Conservation (phyloP, 257 asterid species). For the Primulina huaijiensis region DNA sequence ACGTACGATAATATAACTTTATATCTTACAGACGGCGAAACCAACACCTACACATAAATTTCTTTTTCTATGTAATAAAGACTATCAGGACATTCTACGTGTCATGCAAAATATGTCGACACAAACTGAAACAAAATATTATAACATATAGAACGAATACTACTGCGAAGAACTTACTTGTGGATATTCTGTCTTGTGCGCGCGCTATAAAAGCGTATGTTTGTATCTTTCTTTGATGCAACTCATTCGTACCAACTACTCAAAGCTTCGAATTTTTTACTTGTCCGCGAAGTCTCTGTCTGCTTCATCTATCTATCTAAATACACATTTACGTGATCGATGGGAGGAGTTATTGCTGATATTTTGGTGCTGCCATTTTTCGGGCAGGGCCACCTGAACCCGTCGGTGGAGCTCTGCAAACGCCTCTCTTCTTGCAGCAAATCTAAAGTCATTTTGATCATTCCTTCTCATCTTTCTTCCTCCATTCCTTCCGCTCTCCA, state of each 20-base stretch:
- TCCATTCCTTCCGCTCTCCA: slow-evolving; percentile 43
- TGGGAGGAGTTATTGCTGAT: slow-evolving; percentile 47
- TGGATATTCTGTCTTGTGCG: background rate
- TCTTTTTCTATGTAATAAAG: too few relatives aligned
- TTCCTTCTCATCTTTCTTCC: slow-evolving; percentile 66
- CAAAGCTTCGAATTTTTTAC: too few relatives aligned
- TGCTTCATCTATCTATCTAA: too few relatives aligned
- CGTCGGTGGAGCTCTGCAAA: background rate
- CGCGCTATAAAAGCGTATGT: too few relatives aligned
- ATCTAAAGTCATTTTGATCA: slow-evolving; percentile 34
- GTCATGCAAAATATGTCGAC: background rate
- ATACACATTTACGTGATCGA: background rate
- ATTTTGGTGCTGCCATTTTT: slow-evolving; percentile 67
- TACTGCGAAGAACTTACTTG: background rate
- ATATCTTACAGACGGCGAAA: background rate
- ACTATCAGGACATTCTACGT: background rate
- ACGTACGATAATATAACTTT: too few relatives aligned
- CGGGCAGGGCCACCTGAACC: slow-evolving; percentile 71
- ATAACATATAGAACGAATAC: background rate
- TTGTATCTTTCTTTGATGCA: too few relatives aligned
- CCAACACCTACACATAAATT: background rate
- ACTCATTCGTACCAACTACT: too few relatives aligned
- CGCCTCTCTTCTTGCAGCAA: slow-evolving; percentile 33
- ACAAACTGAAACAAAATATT: too few relatives aligned
- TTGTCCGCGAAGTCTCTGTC: too few relatives aligned